Evolutionary conservation across 1,284 basidiomycete species (phyloP).

Genomic region (Cutaneotrichosporon sp.): DNA sequence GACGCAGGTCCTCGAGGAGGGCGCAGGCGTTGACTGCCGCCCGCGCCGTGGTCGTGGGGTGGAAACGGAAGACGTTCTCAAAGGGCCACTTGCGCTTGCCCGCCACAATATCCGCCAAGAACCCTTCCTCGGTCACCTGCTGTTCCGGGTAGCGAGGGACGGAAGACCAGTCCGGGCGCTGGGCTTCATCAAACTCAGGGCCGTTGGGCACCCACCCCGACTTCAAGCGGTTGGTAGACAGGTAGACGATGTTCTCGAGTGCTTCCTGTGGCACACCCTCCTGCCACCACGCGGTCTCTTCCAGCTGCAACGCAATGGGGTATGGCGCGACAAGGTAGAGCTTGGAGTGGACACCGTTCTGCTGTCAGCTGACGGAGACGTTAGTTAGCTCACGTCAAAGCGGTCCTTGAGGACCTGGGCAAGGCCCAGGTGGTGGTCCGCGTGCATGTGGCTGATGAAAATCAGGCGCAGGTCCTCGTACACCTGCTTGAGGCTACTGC

Average conservation of each 20-base stretch:
- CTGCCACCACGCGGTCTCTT: slow-evolving; percentile 51
- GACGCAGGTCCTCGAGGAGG: slow-evolving; percentile 29
- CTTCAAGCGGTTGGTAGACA: slow-evolving; percentile 34
- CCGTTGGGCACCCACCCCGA: not conserved
- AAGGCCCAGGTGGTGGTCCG: slow-evolving; percentile 88
- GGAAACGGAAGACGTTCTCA: slow-evolving; percentile 16
- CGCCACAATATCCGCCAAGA: slow-evolving; percentile 21
- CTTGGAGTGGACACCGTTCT: slow-evolving; percentile 35
- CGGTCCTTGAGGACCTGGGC: slow-evolving; percentile 73
- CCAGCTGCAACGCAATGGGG: slow-evolving; percentile 51
- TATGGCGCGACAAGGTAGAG: slow-evolving; percentile 67
- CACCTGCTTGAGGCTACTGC: slow-evolving; percentile 59
- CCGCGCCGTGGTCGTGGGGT: slow-evolving; percentile 2
- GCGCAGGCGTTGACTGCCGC: not conserved
- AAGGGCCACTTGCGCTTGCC: slow-evolving; percentile 32
- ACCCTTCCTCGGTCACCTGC: slow-evolving; percentile 9
- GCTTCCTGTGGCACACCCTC: slow-evolving; percentile 27
- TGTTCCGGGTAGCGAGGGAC: not conserved
- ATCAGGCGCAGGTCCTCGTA: slow-evolving; percentile 74
- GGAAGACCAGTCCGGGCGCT: not conserved
- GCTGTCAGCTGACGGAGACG: not conserved
- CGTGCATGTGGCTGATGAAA: slow-evolving; percentile 89
- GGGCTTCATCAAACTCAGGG: not conserved
- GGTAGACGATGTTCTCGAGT: slow-evolving; percentile 44
- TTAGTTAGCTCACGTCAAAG: slow-evolving; percentile 60